Evolutionary conservation across 2,329 filamentous ascomycete species (phyloP).

Genomic region (Exophiala aquamarina): DNA sequence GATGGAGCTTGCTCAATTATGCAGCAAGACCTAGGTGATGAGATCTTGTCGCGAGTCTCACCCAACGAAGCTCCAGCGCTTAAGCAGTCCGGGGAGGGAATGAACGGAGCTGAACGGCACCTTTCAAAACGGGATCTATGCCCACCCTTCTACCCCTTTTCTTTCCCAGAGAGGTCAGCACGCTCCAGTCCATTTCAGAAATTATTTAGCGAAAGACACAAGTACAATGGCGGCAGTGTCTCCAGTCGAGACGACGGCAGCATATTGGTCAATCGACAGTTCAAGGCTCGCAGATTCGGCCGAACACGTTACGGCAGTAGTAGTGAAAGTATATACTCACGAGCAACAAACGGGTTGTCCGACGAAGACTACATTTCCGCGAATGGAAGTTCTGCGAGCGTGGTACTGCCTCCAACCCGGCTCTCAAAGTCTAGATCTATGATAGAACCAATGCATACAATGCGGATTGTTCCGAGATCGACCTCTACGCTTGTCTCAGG

Average conservation of each 20-base stretch:
- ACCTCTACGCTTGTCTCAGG: no score
- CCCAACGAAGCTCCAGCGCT: no score
- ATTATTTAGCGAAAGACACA: constrained; percentile 15
- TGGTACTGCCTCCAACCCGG: constrained; percentile 9
- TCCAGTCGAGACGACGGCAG: constrained; percentile 4
- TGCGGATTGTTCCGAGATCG: constrained; percentile 16
- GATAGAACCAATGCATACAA: constrained; percentile 37
- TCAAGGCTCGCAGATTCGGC: constrained; percentile 5
- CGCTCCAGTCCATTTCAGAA: constrained; percentile 22
- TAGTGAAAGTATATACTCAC: constrained; percentile 46
- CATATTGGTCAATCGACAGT: constrained; percentile 8
- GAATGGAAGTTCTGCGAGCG: constrained; percentile 19
- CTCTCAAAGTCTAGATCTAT: constrained; percentile 33
- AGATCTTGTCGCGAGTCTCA: no score
- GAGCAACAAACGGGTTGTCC: constrained; percentile 38
- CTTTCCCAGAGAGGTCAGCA: constrained; percentile 13
- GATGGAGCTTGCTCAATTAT: no score
- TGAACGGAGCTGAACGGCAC: background rate
- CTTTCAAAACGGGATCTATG: constrained; percentile 11
- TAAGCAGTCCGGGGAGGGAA: background rate
- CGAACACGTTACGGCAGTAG: constrained; percentile 19
- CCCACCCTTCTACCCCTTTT: constrained; percentile 24
- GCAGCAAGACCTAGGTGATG: no score
- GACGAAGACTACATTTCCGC: constrained; percentile 17
- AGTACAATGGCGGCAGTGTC: constrained; percentile 2